Evolutionary conservation across 1,284 basidiomycete species (phyloP).

Genomic region (Agroathelia rolfsii): DNA sequence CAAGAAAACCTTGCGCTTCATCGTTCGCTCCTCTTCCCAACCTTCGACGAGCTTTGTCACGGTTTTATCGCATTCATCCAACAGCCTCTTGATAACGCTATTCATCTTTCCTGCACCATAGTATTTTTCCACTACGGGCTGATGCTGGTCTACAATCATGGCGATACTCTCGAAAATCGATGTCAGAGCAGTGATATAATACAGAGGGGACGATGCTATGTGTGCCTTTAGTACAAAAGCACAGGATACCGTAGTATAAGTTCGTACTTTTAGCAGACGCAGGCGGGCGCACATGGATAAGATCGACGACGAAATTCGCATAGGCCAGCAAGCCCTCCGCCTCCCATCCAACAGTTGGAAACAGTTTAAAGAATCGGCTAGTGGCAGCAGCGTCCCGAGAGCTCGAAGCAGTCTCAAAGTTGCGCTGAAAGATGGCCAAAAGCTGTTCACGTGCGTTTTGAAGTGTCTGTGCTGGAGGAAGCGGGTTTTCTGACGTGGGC

Average conservation of each 20-base stretch:
- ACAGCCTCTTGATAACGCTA: slow-evolving; percentile 65
- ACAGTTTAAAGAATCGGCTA: slow-evolving; percentile 92
- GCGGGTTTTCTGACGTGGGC: slow-evolving; percentile 84
- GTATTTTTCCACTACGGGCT: slow-evolving; percentile 95
- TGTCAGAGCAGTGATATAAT: slow-evolving; percentile 81
- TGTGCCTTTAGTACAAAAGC: slow-evolving; percentile 12
- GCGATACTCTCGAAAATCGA: slow-evolving; percentile 93
- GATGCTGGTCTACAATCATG: slow-evolving; percentile 93
- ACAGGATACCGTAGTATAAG: slow-evolving; percentile 3
- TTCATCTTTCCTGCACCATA: slow-evolving; percentile 86
- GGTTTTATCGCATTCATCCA: slow-evolving; percentile 83
- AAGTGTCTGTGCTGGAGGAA: slow-evolving; percentile 79
- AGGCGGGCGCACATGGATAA: slow-evolving; percentile 74
- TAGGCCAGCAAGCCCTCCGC: slow-evolving; percentile 92
- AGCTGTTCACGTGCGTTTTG: slow-evolving; percentile 68
- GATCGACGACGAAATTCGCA: slow-evolving; percentile 84
- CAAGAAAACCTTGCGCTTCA: slow-evolving; percentile 55
- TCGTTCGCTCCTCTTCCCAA: slow-evolving; percentile 84
- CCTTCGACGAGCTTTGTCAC: slow-evolving; percentile 68
- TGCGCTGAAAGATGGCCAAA: slow-evolving; percentile 66
- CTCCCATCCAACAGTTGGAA: slow-evolving; percentile 88
- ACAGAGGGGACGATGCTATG: slow-evolving; percentile 78
- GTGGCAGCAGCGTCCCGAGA: slow-evolving; percentile 80
- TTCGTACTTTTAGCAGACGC: slow-evolving; percentile 72
- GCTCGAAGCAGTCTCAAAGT: slow-evolving; percentile 74